These are phyloP conservation scores for Agroathelia rolfsii DNA, from an alignment of 1,284 basidiomycete genomes.

Conservation along the genomic window DNA sequence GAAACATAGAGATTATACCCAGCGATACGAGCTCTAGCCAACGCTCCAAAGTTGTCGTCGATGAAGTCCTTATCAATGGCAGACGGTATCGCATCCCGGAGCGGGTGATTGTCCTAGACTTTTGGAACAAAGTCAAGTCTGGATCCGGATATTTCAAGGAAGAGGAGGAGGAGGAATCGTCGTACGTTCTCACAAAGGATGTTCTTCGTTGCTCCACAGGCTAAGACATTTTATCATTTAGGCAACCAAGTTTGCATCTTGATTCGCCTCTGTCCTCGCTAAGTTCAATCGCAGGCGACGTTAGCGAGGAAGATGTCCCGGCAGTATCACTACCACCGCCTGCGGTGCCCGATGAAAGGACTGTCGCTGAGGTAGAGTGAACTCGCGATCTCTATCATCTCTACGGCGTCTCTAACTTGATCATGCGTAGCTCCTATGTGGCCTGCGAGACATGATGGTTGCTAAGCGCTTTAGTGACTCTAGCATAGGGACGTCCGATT, in stretches of 20 bases:
- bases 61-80: conserved; percentile 75
- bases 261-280: conserved; percentile 64
- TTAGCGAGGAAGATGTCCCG: conserved; percentile 33
- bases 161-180: conserved; percentile 30
- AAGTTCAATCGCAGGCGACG: conserved; percentile 64
- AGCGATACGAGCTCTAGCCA: conserved; percentile 34
- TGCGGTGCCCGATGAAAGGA: conserved; percentile 26
- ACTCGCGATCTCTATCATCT: too few relatives aligned
- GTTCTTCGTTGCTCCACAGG: conserved; percentile 1
- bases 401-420: not conserved
- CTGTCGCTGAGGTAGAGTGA: conserved; percentile 27
- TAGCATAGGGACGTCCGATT: not conserved
- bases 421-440: conserved; percentile 18
- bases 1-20: conserved; percentile 80
- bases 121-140: conserved; percentile 87
- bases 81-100: conserved; percentile 92
- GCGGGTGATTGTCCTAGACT: conserved; percentile 84
- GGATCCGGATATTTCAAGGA: conserved; percentile 29
- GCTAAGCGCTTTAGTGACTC: not conserved
- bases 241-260: conserved; percentile 32
- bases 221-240: not conserved
- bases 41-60: conserved; percentile 38
- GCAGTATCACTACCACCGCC: conserved; percentile 10
- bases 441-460: conserved; percentile 17
- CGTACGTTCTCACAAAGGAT: not conserved